These are phyloP conservation scores for Brasilioporus rufonigricans DNA, from an alignment of 768 basidiomycete species.

Conservation along the genomic window DNA sequence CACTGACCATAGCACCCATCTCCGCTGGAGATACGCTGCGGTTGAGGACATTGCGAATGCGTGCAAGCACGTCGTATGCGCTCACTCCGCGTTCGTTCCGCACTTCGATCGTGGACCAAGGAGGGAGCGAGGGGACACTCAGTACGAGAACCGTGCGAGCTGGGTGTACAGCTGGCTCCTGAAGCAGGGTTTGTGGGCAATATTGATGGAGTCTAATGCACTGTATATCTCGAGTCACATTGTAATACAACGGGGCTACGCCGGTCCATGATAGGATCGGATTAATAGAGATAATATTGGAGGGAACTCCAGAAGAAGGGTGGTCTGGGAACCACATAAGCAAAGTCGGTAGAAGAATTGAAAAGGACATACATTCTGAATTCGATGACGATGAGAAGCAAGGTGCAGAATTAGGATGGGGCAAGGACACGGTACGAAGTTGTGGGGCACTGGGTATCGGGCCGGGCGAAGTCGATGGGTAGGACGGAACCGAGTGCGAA, in stretches of 20 bases:
- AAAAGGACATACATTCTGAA: constrained; percentile 17
- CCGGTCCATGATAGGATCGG: constrained; percentile 25
- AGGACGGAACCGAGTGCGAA: constrained; percentile 4
- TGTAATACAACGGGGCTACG: constrained; percentile 19
- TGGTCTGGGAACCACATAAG: constrained; percentile 15
- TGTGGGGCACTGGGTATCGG: constrained; percentile 27
- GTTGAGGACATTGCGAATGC: constrained; percentile 28
- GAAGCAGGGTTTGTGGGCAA: constrained; percentile 17
- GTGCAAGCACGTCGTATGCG: constrained; percentile 27
- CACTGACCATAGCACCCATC: constrained; percentile 25
- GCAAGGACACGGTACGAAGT: constrained; percentile 27
- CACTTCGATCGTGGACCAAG: constrained; percentile 31
- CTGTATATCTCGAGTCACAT: constrained; percentile 26
- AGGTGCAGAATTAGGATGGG: constrained; percentile 30
- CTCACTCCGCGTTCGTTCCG: constrained; percentile 27
- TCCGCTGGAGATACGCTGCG: constrained; percentile 25
- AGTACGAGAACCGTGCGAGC: constrained; percentile 14
- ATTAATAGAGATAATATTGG: constrained; percentile 22
- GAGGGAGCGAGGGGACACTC: constrained; percentile 22
- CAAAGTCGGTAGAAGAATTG: not conserved
- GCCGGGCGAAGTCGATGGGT: constrained; percentile 18
- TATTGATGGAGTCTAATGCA: constrained; percentile 18
- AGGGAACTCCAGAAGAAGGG: constrained; percentile 4
- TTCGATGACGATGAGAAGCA: constrained; percentile 17
- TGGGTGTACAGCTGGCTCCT: constrained; percentile 25